Conservation (phyloP, 1,139 yeast genomes). For the Zygosaccharomyces pseudobailii region DNA sequence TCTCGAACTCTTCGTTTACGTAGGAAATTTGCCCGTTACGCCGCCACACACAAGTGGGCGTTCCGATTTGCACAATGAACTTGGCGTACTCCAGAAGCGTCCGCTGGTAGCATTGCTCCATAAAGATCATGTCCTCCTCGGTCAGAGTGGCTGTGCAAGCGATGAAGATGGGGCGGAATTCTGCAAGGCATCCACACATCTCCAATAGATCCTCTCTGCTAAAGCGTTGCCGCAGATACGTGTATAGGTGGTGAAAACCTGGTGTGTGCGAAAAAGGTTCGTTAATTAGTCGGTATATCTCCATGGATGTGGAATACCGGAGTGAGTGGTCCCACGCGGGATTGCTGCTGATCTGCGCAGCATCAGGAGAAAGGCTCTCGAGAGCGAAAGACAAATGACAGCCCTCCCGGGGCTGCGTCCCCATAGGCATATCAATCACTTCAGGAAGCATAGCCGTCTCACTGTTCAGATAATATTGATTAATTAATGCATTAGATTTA, state of each 20-base stretch:
- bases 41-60: constrained; percentile 94
- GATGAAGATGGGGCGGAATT: constrained; percentile 84
- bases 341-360: constrained; percentile 17
- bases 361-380: constrained; percentile 24
- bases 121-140: constrained; percentile 85
- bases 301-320: constrained; percentile 63
- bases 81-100: constrained; percentile 84
- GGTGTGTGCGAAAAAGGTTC: constrained; percentile 85
- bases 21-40: constrained; percentile 93
- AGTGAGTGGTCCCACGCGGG: constrained; percentile 35
- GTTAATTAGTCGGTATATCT: constrained; percentile 68
- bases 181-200: constrained; percentile 86
- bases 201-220: constrained; percentile 64
- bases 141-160: constrained; percentile 86
- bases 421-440: constrained; percentile 8
- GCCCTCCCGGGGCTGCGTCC: background rate
- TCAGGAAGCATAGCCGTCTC: constrained; percentile 26
- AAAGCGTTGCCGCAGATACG: constrained; percentile 69
- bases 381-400: constrained; percentile 24
- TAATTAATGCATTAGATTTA: constrained; percentile 18
- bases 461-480: constrained; percentile 29
- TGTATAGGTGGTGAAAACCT: constrained; percentile 78
- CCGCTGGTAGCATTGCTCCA: constrained; percentile 94
- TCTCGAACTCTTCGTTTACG: constrained; percentile 87
- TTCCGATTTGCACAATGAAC: constrained; percentile 77